Evolutionary conservation across 768 basidiomycete genomes (phyloP).

Genomic region (Fistulinella prunicolor): DNA sequence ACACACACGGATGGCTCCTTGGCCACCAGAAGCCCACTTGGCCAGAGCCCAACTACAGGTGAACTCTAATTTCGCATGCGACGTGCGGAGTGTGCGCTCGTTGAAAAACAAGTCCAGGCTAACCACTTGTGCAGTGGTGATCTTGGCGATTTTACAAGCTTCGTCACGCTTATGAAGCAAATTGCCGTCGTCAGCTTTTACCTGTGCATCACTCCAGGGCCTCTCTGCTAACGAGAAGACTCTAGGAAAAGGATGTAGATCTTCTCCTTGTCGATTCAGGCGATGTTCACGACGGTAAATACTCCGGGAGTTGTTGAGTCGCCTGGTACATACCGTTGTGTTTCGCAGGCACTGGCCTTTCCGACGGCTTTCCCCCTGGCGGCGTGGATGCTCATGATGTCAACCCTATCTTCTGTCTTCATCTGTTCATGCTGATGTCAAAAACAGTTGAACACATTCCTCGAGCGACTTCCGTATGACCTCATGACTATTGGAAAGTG

Average conservation of each 20-base stretch:
- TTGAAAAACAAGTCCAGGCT: too few relatives aligned
- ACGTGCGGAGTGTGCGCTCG: too few relatives aligned
- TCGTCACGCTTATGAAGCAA: constrained; percentile 77
- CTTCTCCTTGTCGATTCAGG: constrained; percentile 80
- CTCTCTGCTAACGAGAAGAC: background rate
- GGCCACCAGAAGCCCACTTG: constrained; percentile 75
- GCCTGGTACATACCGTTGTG: too few relatives aligned
- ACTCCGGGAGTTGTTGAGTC: too few relatives aligned
- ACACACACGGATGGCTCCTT: constrained; percentile 78
- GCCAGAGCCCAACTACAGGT: constrained; percentile 77
- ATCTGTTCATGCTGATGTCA: background rate
- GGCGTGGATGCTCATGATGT: constrained; percentile 74
- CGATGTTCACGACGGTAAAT: constrained; percentile 69
- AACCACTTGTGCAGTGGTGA: constrained; percentile 53
- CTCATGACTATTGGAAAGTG: constrained; percentile 82
- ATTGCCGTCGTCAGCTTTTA: constrained; percentile 51
- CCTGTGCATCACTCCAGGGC: background rate
- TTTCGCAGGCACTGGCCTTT: constrained; percentile 66
- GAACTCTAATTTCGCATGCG: constrained; percentile 17
- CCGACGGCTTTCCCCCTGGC: constrained; percentile 70
- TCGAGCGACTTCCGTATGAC: constrained; percentile 75
- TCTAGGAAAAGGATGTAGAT: constrained; percentile 69
- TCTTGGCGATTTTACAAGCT: constrained; percentile 82
- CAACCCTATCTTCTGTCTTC: constrained; percentile 11
- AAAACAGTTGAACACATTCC: constrained; percentile 65